Base-by-base conservation (phyloP, 306 rosid species). In the Sicyos baderoa region DNA sequence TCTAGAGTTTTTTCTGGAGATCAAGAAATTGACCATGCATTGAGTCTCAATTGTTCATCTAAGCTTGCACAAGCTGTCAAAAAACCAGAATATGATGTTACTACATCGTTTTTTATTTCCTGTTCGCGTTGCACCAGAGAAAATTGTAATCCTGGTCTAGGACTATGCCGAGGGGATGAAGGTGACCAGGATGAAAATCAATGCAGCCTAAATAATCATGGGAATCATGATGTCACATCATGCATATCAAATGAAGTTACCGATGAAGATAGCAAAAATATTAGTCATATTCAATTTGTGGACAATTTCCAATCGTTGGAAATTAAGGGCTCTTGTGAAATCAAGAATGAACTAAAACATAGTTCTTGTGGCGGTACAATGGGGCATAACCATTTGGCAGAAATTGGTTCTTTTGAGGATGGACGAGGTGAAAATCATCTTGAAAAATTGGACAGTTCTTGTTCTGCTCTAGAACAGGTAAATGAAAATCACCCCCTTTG, bases 181-280 rank as follows among this genome's bases (percentile, higher is more conserved):
- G 78, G 68, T 76, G 86, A 76, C 66, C 59, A 55, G n/a, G 4
- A 16, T 0, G 70, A 74, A 77, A 81, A 44, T 9, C 74, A 61
- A 70, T 74, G 63, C 69, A 51, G 76, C 77, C 75, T 82, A 56
- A 75, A 66, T 58, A 59, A 65, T 66, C 76, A 80, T 15, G 82
- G 81, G 74, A 86, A 72, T 53, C 29, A 6, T 17, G 23, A 42
- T 40, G 76, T 45, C 60, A 77, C 73, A 58, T 81, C 75, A 0
- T 69, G 77, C 71, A 58, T 32, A 59, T 67, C 72, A n/a, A 72
- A 68, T 15, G 40, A 77, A 56, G 78, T 76, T 66, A 64, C 54
- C 74, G 74, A 59, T 45, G 85, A 66, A 70, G 86, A 84, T 49
- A 62, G 71, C 67, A 80, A 67, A 55, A 81, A 74, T 17, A 60